Percentiles rank a stretch among this genome's conserved stretches.
These are phyloP conservation scores for Mycena galopus DNA, from an alignment of 768 basidiomycete genomes.

Conservation along the genomic window DNA sequence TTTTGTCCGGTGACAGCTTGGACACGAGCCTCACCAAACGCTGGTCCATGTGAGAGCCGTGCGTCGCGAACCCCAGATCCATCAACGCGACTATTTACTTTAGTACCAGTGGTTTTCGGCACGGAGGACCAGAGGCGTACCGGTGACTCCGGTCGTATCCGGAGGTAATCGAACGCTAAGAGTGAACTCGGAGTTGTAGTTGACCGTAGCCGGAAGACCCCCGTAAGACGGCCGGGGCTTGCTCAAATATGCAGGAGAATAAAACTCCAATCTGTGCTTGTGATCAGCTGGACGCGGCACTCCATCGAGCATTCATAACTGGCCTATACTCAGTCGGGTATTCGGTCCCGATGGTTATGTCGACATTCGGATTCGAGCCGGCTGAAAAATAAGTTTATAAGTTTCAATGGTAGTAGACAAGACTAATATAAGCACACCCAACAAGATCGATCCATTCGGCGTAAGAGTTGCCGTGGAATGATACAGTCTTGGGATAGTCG, in stretches of 20 bases:
- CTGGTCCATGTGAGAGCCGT: not conserved
- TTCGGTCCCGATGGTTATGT: constrained; percentile 16
- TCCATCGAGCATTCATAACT: constrained; percentile 4
- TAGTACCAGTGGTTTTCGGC: not conserved
- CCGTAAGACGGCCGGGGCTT: not conserved
- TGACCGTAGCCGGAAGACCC: not conserved
- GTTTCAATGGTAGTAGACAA: not conserved
- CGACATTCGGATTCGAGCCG: constrained; percentile 63
- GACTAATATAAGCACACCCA: not conserved
- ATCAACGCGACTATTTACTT: constrained; percentile 20
- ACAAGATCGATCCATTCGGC: not conserved
- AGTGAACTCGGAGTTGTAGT: not conserved
- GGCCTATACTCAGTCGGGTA: constrained; percentile 22
- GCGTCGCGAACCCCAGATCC: not conserved
- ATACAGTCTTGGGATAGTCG: not conserved
- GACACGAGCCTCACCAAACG: not conserved
- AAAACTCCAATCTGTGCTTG: constrained; percentile 14
- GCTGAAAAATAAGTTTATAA: not conserved
- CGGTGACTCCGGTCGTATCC: not conserved
- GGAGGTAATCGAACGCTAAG: not conserved
- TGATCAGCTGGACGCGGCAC: not conserved
- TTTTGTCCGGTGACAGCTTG: constrained; percentile 3
- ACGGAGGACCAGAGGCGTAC: constrained; percentile 10
- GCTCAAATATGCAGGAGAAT: not conserved
- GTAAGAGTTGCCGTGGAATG: not conserved